phyloP scores from a whole-genome alignment of 1,284 basidiomycete species.

The Sphagnurus paluster region DNA sequence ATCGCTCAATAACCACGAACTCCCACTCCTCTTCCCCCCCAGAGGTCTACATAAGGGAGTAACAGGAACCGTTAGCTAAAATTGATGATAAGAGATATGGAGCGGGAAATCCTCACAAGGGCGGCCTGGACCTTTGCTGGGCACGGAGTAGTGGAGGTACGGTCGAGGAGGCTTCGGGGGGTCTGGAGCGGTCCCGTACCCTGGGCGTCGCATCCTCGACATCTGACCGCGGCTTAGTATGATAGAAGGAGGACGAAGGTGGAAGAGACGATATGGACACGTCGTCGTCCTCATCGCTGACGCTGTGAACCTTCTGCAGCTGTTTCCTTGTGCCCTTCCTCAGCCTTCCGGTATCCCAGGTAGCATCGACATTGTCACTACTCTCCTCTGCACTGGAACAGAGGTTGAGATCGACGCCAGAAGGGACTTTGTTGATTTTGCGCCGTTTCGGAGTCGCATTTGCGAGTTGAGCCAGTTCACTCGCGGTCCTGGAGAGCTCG shows the following conservation, averaged over 20 bases:
- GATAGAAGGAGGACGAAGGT: neutral
- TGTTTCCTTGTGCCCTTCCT: slow-evolving; percentile 6
- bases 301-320: neutral
- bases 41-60: neutral
- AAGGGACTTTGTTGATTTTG: neutral
- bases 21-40: neutral
- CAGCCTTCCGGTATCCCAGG: slow-evolving; percentile 14
- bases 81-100: neutral
- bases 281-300: slow-evolving; percentile 1
- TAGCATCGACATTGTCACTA: slow-evolving; percentile 6
- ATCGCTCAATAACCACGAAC: slow-evolving; percentile 23
- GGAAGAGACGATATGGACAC: slow-evolving; percentile 5
- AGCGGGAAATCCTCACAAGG: neutral
- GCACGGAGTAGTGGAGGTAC: slow-evolving; percentile 12
- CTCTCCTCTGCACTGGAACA: slow-evolving; percentile 13
- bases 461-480: neutral
- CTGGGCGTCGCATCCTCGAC: slow-evolving; percentile 13
- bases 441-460: slow-evolving; percentile 12
- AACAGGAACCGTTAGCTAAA: neutral
- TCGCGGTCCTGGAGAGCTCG: slow-evolving; percentile 1
- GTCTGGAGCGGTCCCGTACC: neutral
- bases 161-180: neutral
- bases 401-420: slow-evolving; percentile 10
- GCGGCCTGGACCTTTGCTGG: slow-evolving; percentile 1
- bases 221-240: neutral